Base-by-base conservation (phyloP, 139 green algal species). In the Haematococcus lacustris region DNA sequence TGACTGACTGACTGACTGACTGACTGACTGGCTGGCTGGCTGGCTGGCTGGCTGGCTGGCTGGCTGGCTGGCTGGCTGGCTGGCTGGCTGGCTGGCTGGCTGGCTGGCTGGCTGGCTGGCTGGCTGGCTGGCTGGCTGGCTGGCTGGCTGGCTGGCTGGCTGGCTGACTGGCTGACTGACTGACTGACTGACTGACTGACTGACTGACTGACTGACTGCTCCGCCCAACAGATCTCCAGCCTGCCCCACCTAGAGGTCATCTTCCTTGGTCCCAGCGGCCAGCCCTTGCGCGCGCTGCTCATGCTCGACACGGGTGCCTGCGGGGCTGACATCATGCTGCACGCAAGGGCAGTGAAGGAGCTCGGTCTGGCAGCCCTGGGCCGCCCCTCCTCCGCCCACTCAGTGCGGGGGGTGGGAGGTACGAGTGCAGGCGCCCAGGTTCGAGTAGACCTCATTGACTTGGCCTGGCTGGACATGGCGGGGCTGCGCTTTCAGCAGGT, bases 221-320 rank as follows among this genome's bases (percentile, higher is more conserved):
- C n/a, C n/a, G n/a, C n/a, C n/a, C n/a, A n/a, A n/a, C 78, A 84
- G 79, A 78, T 84, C 40, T 64, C 81, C 41, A 87, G 79, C 73
- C 75, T 87, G 38, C 82, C 82, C 3, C 78, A 87, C 70, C n/a
- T 87, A 30, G 50, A 75, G 25, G 72, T 80, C n/a, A 5, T 28
- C 47, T 80, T 86, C 50, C 32, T 65, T 35, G 34, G 43, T 33
- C 34, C 57, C 0, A 70, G 38, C 37, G 9, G 2, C 13, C 30
- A 13, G 7, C 35, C 63, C 3, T 26, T 69, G 34, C 25, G 43
- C 23, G 73, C 60, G 23, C 73, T 87, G 38, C 74, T 87, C 25
- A 87, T 87, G 82, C 40, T 87, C 2, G 82, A 87, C 71, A 77
- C 35, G 17, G 82, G 82, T 25, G 82, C 82, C 5, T 82, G 83